Evolutionary conservation across 2,329 filamentous ascomycete species (phyloP).

Genomic region (Aspergillus alliaceus): DNA sequence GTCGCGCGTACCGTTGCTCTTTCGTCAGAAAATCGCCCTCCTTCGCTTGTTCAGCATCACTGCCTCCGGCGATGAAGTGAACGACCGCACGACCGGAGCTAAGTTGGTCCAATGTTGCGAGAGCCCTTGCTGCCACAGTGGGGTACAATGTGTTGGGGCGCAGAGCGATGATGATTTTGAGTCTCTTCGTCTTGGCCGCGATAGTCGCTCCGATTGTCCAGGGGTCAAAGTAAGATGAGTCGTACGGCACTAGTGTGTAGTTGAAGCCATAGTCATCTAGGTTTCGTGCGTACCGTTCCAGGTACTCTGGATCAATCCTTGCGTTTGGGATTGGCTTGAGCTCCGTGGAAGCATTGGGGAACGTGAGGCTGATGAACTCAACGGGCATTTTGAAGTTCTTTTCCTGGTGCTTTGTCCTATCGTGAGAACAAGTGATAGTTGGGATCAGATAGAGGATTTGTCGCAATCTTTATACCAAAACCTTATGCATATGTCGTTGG

Average conservation of each 20-base stretch:
- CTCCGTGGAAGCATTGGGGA: constrained; percentile 59
- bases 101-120: constrained; percentile 62
- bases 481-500: too few relatives aligned
- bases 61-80: constrained; percentile 64
- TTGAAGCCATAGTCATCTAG: constrained; percentile 63
- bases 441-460: not conserved
- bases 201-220: constrained; percentile 62
- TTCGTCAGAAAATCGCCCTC: constrained; percentile 63
- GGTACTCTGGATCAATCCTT: constrained; percentile 56
- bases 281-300: constrained; percentile 56
- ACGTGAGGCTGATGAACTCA: constrained; percentile 62
- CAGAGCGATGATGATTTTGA: constrained; percentile 63
- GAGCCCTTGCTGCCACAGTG: constrained; percentile 61
- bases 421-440: too few relatives aligned
- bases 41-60: constrained; percentile 59
- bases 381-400: constrained; percentile 25
- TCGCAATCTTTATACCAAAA: not conserved
- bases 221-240: constrained; percentile 56
- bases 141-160: constrained; percentile 63
- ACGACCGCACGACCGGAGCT: constrained; percentile 59
- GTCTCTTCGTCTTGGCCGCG: constrained; percentile 56
- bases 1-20: constrained; percentile 56
- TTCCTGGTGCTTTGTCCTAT: too few relatives aligned
- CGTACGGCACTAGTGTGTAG: constrained; percentile 62
- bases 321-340: constrained; percentile 54